Evolutionary conservation across 306 rosid species (phyloP).

Genomic region (Dryas octopetala): DNA sequence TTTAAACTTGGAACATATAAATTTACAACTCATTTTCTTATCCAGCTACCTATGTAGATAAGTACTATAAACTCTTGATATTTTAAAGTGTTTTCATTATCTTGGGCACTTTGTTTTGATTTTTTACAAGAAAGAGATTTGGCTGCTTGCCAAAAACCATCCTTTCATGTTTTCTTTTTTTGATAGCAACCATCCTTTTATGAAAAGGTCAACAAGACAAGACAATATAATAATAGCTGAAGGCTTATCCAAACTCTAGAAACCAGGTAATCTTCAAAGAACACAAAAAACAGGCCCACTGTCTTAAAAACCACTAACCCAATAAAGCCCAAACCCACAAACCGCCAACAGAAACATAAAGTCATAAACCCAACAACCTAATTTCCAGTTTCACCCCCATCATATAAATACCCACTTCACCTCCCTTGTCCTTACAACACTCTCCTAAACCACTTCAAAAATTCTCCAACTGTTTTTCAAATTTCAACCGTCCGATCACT

Average conservation of each 20-base stretch:
- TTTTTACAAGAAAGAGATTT: neutral
- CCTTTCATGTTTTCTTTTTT: too few relatives aligned
- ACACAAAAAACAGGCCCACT: conserved; percentile 2
- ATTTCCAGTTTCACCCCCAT: neutral
- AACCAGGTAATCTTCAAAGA: conserved; percentile 1
- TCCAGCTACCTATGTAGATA: too few relatives aligned
- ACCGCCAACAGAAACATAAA: conserved; percentile 42
- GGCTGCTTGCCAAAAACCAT: too few relatives aligned
- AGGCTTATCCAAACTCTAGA: neutral
- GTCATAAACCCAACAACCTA: neutral
- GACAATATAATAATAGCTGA: neutral
- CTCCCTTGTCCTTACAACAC: neutral
- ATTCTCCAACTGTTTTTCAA: neutral
- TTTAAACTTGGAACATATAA: too few relatives aligned
- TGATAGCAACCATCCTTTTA: too few relatives aligned
- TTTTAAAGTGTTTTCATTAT: too few relatives aligned
- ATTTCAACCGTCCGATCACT: conserved; percentile 13
- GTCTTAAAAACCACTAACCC: conserved; percentile 21
- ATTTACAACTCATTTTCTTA: neutral
- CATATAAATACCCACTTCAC: conserved; percentile 13
- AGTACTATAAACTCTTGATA: neutral
- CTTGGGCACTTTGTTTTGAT: neutral
- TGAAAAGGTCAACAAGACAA: neutral
- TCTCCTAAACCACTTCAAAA: neutral
- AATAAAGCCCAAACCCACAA: conserved; percentile 26